Evolutionary conservation across 768 basidiomycete genomes (phyloP).

Genomic region (Phylloporus sp.): DNA sequence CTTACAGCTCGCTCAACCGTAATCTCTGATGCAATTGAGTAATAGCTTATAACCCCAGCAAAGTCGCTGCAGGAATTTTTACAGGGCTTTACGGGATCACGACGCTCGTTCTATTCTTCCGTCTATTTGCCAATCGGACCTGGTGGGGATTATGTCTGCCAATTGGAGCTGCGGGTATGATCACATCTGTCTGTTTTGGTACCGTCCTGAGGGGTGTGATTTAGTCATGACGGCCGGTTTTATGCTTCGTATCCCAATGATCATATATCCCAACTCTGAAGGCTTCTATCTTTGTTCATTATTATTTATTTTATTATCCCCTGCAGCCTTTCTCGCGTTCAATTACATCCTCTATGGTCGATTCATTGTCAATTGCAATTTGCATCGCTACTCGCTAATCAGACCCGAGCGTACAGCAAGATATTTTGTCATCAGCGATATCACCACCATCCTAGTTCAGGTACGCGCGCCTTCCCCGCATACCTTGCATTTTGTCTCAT

Average conservation of each 20-base stretch:
- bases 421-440: constrained; percentile 28
- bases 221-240: constrained; percentile 23
- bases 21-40: neutral
- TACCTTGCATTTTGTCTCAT: neutral
- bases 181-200: neutral
- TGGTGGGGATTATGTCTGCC: constrained; percentile 34
- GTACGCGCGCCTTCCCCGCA: neutral
- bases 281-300: constrained; percentile 14
- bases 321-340: constrained; percentile 31
- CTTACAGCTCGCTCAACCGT: neutral
- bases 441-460: constrained; percentile 27
- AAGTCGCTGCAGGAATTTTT: constrained; percentile 19
- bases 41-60: constrained; percentile 25
- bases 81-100: constrained; percentile 19
- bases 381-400: constrained; percentile 20
- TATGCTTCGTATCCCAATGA: constrained; percentile 17
- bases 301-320: constrained; percentile 25
- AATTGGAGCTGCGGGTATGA: constrained; percentile 24
- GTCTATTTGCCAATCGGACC: constrained; percentile 17
- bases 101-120: constrained; percentile 11
- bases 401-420: constrained; percentile 21
- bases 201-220: neutral
- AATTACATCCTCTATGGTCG: constrained; percentile 33
- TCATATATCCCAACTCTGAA: constrained; percentile 18
- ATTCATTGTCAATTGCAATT: constrained; percentile 18